phyloP scores from a whole-genome alignment of 192 early-diverging fungal genomes.

The Coemansia sp. region DNA sequence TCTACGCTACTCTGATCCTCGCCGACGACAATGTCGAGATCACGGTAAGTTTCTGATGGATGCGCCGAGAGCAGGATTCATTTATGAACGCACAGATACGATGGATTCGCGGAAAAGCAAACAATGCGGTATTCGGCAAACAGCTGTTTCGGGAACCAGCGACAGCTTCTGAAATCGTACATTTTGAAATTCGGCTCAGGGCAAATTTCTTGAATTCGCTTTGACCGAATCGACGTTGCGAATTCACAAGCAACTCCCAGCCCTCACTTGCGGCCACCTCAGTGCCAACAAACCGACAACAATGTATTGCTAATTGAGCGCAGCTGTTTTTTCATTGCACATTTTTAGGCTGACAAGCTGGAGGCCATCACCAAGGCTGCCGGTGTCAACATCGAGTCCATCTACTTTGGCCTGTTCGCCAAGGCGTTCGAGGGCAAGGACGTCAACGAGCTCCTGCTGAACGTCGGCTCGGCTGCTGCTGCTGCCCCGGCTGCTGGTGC shows the following conservation, averaged over 20 bases:
- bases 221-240: neutral
- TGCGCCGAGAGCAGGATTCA: constrained; percentile 1
- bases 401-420: constrained; percentile 96
- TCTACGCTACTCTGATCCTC: constrained; percentile 98
- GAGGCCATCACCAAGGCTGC: constrained; percentile 88
- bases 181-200: neutral
- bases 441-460: constrained; percentile 83
- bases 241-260: neutral
- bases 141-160: too few relatives aligned
- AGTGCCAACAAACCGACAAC: neutral
- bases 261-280: neutral
- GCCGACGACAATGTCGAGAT: constrained; percentile 96
- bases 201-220: too few relatives aligned
- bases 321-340: neutral
- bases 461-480: constrained; percentile 72
- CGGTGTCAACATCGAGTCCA: constrained; percentile 81
- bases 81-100: neutral
- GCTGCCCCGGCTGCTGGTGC: constrained; percentile 54
- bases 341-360: constrained; percentile 83
- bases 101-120: constrained; percentile 11
- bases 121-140: neutral
- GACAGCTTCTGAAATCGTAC: neutral
- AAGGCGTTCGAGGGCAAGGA: constrained; percentile 97
- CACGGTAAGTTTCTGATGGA: constrained; percentile 66
- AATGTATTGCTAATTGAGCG: neutral